phyloP scores from a whole-genome alignment of 1,284 basidiomycete genomes.

The Moniliella sp. region DNA sequence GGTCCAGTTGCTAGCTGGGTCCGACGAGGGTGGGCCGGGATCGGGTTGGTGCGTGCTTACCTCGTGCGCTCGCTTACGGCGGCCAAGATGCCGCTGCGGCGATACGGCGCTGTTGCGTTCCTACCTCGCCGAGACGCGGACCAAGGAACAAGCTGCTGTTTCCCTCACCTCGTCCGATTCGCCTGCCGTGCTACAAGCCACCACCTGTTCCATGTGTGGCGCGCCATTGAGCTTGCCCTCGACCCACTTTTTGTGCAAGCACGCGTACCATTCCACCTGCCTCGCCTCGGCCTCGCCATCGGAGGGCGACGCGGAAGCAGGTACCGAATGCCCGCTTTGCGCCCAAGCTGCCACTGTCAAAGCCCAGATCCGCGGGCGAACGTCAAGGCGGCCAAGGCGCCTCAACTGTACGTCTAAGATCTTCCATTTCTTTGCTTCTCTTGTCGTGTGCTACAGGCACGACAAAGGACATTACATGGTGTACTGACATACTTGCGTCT shows the following conservation, averaged over 20 bases:
- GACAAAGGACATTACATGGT: no score
- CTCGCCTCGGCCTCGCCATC: no score
- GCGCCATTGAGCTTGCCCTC: conserved; percentile 73
- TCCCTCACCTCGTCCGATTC: conserved; percentile 54
- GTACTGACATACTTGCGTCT: conserved; percentile 1
- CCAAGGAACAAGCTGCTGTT: conserved; percentile 57
- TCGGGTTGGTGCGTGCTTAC: conserved; percentile 76
- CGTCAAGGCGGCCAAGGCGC: no score
- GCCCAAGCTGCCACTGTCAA: conserved; percentile 67
- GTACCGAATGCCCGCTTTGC: conserved; percentile 75
- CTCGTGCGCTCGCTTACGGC: conserved; percentile 44
- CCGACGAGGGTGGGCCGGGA: conserved; percentile 48
- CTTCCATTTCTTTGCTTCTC: background rate
- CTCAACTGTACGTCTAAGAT: no score
- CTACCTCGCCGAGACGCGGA: conserved; percentile 62
- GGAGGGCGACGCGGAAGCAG: conserved; percentile 50
- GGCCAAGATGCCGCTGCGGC: background rate
- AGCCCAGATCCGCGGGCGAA: conserved; percentile 66
- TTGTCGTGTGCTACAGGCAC: no score
- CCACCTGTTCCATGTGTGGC: conserved; percentile 64
- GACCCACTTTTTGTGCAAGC: conserved; percentile 93
- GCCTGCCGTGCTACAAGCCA: conserved; percentile 76
- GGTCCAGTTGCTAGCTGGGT: conserved; percentile 56
- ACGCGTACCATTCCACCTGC: conserved; percentile 64
- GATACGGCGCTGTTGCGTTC: conserved; percentile 58